Base-by-base conservation (phyloP, 768 basidiomycete species). In the Scleroderma citrinum region DNA sequence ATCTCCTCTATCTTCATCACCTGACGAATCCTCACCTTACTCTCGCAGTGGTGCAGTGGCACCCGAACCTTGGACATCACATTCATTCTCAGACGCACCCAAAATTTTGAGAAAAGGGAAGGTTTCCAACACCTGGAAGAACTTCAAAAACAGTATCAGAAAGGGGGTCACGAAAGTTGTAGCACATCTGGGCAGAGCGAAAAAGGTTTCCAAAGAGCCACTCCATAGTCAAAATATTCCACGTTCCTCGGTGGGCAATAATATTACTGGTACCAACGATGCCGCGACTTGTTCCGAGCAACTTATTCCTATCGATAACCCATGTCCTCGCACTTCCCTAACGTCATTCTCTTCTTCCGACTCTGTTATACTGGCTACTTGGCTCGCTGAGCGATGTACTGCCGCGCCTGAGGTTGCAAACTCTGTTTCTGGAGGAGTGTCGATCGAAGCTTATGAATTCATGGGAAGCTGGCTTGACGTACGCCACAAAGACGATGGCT, bases 401-500 rank as follows among this genome's bases (percentile, higher is more conserved):
- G 51, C 61, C 40, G 63, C 63, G 40, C 45, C 59, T 24, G 62
- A 66, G 26, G 51, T 54, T 47, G 63, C 62, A 20, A 53, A 60
- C 21, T 59, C 64, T 11, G 47, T 55, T 29, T 58, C 53, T 7
- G 58, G 58, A 24, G 63, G 64, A 42, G 71, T 77, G 62, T 65
- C 69, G n/a, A 53, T 77, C 34, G 74, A 70, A 43, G 71, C 77
- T 35, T 77, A 79, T 49, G 77, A 79, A 51, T 61, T 65, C 31
- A 59, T 54, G 46, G 77, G 77, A 2, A 78, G 77, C 50, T 78
- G 77, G 77, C 63, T 68, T 23, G 64, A 68, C 52, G 50, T 59
- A 17, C 47, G 51, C 39, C 52, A 42, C 12, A 41, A 49, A n/a
- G 54, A 56, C 31, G 53, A 48, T 16, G 63, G 53, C 36, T 63